Evolutionary conservation across 73 alveolate genomes (phyloP), one percentile per base, ranked within the genome.

Genomic region (Paramecium octaurelia): DNA sequence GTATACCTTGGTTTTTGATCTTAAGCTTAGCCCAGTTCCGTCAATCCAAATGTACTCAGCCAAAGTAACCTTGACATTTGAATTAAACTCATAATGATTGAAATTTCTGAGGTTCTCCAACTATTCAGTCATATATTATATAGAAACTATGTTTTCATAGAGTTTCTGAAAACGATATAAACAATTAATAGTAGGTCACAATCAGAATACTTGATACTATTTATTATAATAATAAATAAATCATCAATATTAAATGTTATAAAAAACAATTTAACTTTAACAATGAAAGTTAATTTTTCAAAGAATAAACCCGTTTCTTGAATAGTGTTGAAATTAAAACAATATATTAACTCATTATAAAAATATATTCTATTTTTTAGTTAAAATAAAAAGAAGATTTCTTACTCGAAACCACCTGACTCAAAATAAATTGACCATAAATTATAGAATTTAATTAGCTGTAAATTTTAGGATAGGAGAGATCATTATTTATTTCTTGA

Each of bases 31-130:
- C 7, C 97, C 98, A 11, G 97, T 86, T 42, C 99, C 98, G 86
- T 96, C 99, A 20, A 96, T 94, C 97, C 98, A 96, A 69, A 96
- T 89, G 93, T 96, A 96, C 54, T 96, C 99, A 24, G 96, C 97
- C 20, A 89, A 70, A 24, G 84, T 54, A 34, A 46, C 85, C n/a
- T 87, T 38, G 8, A 64, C 84, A 21, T 87, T 36, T 29, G 73
- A 12, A 18, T 29, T 23, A 44, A 73, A 8, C 6, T 31, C 3
- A 38, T n/a, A 34, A 34, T 73, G 87, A 73, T 73, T 73, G 10
- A 73, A 73, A 38, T 73, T 40, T 38, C 87, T 73, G 6, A 73
- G 59, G 46, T 73, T 34, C 87, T 73, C 87, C 18, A 73, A 12
- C 59, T 34, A 73, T 20, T 73, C 87, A 12, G 87, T 36, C 87